phyloP scores from a whole-genome alignment of 495 filamentous ascomycete species.

The Penicillium lagena region DNA sequence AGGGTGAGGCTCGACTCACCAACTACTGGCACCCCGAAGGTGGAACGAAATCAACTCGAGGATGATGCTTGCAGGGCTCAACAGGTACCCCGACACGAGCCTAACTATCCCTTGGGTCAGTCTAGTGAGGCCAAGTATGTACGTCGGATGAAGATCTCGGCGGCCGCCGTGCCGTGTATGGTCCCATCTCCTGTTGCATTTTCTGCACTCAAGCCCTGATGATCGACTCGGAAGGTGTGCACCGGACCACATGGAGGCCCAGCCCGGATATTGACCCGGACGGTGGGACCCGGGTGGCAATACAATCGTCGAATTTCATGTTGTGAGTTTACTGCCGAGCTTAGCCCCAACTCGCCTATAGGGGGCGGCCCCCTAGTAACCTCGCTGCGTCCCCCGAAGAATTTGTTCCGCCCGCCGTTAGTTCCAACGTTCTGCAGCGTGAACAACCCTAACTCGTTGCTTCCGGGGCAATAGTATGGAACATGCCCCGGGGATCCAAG shows the following conservation, averaged over 20 bases:
- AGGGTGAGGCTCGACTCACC: neutral
- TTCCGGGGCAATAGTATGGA: too few species aligned
- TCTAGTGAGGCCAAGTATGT: neutral
- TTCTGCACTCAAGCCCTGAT: constrained; percentile 11
- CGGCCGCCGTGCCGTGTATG: constrained; percentile 13
- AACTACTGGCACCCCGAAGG: too few species aligned
- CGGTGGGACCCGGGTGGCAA: constrained; percentile 12
- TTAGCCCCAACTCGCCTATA: constrained; percentile 1
- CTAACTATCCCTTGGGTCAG: too few species aligned
- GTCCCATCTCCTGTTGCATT: neutral
- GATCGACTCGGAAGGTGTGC: constrained; percentile 26
- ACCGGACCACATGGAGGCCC: constrained; percentile 26
- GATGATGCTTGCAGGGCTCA: too few species aligned
- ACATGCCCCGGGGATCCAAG: too few species aligned
- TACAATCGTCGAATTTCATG: constrained; percentile 4
- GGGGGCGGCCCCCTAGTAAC: neutral
- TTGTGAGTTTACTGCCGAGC: constrained; percentile 4
- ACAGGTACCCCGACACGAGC: too few species aligned
- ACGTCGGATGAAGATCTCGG: constrained; percentile 21
- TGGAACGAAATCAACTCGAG: too few species aligned
- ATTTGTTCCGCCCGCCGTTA: neutral
- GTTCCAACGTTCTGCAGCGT: neutral
- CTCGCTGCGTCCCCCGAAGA: neutral
- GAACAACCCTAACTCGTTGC: too few species aligned
- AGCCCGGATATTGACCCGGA: constrained; percentile 19